Base-by-base conservation (phyloP, 495 filamentous ascomycete genomes). In the Podospora anserina region DNA sequence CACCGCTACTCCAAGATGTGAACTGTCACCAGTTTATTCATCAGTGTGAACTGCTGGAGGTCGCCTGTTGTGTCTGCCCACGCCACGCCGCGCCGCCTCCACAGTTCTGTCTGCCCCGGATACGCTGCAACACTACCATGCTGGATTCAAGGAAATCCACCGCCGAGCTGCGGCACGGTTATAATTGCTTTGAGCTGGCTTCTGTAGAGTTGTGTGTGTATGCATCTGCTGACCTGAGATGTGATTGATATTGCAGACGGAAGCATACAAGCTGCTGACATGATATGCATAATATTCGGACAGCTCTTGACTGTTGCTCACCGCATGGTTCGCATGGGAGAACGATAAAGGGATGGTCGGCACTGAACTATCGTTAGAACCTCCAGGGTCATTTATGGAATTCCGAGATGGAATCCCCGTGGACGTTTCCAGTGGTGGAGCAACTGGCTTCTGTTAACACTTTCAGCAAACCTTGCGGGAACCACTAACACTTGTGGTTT, bases 1-100 rank as follows among this genome's bases (percentile, higher is more conserved):
- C 61, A 63, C 61, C 61, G 61, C 61, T 63, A 63, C 61, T 63
- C 39, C 27, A 13, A 34, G 20, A 63, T 28, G 61, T 34, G 39
- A 63, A 19, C 9, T 39, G 61, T 19, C 13, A 63, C 27, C 23
- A 63, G 39, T 11, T 6, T 39, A 34, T 26, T n/a, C 61, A 39
- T 63, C 11, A 19, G 28, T 26, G 15, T 13, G 39, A 49, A 49
- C 2, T 13, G 39, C 39, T 49, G 39, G 39, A 49, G 39, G 39
- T 49, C 39, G 39, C 39, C 39, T 49, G 39, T 49, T 16, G 30
- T 49, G 39, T 49, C 39, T 49, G 39, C 39, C 39, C 39, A 49
- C 39, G 39, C 39, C 39, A 49, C 13, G 39, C 39, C 39, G 39
- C 39, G 39, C 39, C 39, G 39, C 39, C 39, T 49, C 39, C 39